phyloP scores from a whole-genome alignment of 2,329 filamentous ascomycete genomes.

The Cercospora zeae-maydis region DNA sequence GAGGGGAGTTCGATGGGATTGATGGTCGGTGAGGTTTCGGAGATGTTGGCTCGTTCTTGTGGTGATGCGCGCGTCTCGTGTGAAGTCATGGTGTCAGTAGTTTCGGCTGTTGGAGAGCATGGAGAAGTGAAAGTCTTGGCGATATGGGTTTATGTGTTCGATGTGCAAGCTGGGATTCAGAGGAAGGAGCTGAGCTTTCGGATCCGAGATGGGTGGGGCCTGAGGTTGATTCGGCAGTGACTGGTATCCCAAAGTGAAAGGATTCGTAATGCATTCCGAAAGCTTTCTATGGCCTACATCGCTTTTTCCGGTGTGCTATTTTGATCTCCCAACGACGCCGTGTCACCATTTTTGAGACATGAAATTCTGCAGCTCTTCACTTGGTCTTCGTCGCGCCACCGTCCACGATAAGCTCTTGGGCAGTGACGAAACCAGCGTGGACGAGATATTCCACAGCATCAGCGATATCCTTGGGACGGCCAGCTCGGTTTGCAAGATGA shows the following conservation, averaged over 20 bases:
- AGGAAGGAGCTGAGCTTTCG: slow-evolving; percentile 1
- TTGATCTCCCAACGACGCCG: neutral
- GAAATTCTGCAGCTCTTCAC: neutral
- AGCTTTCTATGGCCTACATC: neutral
- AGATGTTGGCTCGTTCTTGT: slow-evolving; percentile 2
- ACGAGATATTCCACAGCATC: slow-evolving; percentile 42
- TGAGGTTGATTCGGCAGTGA: neutral
- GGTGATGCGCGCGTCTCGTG: neutral
- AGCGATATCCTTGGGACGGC: slow-evolving; percentile 46
- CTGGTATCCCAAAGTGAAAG: neutral
- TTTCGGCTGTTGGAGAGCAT: neutral
- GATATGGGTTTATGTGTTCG: neutral
- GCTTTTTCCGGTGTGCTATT: neutral
- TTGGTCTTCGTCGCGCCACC: slow-evolving; percentile 42
- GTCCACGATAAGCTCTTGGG: slow-evolving; percentile 46
- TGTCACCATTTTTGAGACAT: neutral
- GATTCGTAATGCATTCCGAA: neutral
- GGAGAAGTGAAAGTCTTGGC: neutral
- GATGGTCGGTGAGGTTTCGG: neutral
- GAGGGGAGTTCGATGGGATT: slow-evolving; percentile 12
- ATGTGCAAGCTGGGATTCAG: no score
- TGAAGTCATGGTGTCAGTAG: neutral
- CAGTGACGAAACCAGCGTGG: slow-evolving; percentile 42
- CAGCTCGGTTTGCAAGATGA: slow-evolving; percentile 50
- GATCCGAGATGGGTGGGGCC: neutral